Evolutionary conservation across 148 eudicot genomes (phyloP).

Genomic region (Camellia japonica): DNA sequence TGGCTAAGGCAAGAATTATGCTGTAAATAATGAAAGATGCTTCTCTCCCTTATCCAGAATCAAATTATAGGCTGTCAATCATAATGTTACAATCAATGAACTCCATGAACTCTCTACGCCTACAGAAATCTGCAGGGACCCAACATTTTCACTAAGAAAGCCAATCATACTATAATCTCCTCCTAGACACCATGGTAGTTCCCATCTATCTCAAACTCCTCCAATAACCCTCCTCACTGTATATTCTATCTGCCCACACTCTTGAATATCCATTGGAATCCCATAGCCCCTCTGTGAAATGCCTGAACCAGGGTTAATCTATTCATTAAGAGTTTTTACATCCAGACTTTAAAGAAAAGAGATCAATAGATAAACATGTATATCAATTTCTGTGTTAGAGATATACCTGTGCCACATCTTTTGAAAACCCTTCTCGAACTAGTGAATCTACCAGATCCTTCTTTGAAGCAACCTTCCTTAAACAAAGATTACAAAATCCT

Average conservation of each 20-base stretch:
- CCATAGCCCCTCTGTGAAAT: no score
- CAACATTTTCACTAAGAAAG: neutral
- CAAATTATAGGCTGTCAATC: neutral
- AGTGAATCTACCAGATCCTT: conserved; percentile 60
- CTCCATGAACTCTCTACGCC: neutral
- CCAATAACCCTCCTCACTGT: no score
- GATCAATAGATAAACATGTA: neutral
- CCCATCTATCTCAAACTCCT: no score
- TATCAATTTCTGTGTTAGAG: neutral
- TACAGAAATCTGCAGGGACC: neutral
- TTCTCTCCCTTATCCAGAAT: no score
- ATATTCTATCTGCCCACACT: no score
- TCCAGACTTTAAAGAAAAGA: no score
- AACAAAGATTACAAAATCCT: conserved; percentile 20
- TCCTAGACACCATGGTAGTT: neutral
- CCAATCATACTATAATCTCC: neutral
- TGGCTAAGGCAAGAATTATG: no score
- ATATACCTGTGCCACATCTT: conserved; percentile 81
- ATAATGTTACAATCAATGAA: neutral
- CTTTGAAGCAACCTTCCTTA: conserved; percentile 74
- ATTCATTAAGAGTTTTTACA: no score
- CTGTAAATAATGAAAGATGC: no score
- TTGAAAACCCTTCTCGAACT: conserved; percentile 65
- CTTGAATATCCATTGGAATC: no score
- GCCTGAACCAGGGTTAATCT: no score